Evolutionary conservation across 169 alveolate species (phyloP).

Genomic region (Plasmodium relictum): DNA sequence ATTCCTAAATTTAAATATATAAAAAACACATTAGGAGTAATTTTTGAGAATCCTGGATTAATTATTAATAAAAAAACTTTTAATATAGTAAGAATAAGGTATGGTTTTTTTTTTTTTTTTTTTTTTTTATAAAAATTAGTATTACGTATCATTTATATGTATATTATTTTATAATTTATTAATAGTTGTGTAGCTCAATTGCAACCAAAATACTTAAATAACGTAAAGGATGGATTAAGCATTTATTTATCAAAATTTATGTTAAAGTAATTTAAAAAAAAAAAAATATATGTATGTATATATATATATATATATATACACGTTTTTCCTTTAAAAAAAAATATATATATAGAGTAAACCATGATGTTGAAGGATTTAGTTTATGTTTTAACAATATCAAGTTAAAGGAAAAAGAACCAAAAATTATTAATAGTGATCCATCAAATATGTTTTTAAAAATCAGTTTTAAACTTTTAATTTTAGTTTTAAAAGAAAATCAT

Average conservation of each 20-base stretch:
- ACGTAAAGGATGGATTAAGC: slow-evolving; percentile 35
- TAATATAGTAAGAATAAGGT: slow-evolving; percentile 44
- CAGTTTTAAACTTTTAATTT: slow-evolving; percentile 41
- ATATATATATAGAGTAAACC: slow-evolving; percentile 23
- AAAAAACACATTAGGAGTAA: slow-evolving; percentile 6
- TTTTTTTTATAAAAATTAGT: background rate
- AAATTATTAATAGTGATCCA: slow-evolving; percentile 20
- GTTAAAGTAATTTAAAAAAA: slow-evolving; percentile 43
- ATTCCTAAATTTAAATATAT: slow-evolving; percentile 42
- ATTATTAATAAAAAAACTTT: slow-evolving; percentile 54
- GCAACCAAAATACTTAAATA: slow-evolving; percentile 20
- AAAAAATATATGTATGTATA: background rate
- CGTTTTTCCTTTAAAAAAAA: background rate
- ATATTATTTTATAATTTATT: background rate
- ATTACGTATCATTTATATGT: background rate
- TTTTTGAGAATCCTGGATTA: slow-evolving; percentile 21
- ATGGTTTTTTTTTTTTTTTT: slow-evolving; percentile 13
- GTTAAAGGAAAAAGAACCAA: slow-evolving; percentile 51
- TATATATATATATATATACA: background rate
- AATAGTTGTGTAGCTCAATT: slow-evolving; percentile 54
- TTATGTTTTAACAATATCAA: slow-evolving; percentile 47
- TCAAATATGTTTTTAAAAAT: slow-evolving; percentile 49
- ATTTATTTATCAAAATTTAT: slow-evolving; percentile 48
- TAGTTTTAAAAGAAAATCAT: slow-evolving; percentile 58
- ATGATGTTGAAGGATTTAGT: slow-evolving; percentile 62